Evolutionary conservation across 345 rosid species (phyloP).

Genomic region (Barbarea vulgaris): DNA sequence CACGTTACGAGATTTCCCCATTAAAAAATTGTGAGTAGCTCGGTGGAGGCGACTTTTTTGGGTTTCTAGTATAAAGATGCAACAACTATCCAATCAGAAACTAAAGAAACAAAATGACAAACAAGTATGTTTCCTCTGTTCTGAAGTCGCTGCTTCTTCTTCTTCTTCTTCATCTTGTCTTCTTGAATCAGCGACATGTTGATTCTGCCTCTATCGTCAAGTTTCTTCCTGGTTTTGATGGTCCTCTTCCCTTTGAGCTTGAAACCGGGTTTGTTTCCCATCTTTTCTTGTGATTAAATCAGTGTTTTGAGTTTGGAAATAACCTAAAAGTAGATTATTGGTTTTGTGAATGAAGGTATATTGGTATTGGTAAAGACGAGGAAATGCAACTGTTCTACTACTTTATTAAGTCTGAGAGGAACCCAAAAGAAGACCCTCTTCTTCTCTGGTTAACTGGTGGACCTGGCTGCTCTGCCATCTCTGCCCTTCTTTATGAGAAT

Average conservation of each 20-base stretch:
- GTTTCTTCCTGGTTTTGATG: constrained; percentile 26
- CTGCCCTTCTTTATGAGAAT: constrained; percentile 29
- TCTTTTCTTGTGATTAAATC: background rate
- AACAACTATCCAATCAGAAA: no score
- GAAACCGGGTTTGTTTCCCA: constrained; percentile 8
- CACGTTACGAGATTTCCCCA: no score
- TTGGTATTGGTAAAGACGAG: constrained; percentile 52
- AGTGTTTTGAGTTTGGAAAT: background rate
- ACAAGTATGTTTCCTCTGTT: constrained; percentile 12
- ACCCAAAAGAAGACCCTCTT: constrained; percentile 51
- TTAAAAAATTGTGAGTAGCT: no score
- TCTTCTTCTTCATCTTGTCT: constrained; percentile 18
- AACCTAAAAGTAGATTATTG: background rate
- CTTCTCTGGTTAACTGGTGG: constrained; percentile 65
- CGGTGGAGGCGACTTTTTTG: no score
- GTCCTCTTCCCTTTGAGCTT: constrained; percentile 25
- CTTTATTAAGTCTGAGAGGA: constrained; percentile 57
- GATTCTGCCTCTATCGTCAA: constrained; percentile 11
- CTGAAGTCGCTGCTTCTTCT: background rate
- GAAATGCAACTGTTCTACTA: constrained; percentile 55
- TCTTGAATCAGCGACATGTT: background rate
- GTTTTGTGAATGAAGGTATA: constrained; percentile 45
- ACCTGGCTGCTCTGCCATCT: constrained; percentile 58
- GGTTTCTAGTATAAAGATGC: background rate
- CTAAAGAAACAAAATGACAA: background rate